These are phyloP conservation scores for Cardamine chenopodiifolia DNA, from an alignment of 345 rosid species.

Conservation along the genomic window DNA sequence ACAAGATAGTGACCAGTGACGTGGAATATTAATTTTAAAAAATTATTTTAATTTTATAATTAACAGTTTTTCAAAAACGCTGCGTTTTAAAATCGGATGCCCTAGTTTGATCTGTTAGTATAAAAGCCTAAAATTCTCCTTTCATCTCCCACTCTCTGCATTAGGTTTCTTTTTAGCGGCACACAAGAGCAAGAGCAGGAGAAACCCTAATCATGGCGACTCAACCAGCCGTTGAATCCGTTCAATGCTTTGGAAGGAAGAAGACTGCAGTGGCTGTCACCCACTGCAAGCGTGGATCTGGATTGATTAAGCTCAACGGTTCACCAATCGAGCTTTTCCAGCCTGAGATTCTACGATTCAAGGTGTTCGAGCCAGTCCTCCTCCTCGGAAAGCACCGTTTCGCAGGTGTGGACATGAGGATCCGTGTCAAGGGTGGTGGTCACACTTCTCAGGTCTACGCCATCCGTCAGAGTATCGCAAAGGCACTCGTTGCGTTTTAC, in stretches of 20 bases:
- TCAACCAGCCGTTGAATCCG: slow-evolving; percentile 45
- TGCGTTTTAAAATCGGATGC: slow-evolving; percentile 25
- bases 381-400: slow-evolving; percentile 81
- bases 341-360: slow-evolving; percentile 84
- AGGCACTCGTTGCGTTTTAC: slow-evolving; percentile 80
- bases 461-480: slow-evolving; percentile 87
- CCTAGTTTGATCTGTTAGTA: slow-evolving; percentile 21
- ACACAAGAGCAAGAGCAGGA: not conserved
- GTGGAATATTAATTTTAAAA: not conserved
- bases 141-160: slow-evolving; percentile 2
- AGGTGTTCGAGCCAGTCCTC: slow-evolving; percentile 73
- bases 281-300: slow-evolving; percentile 75
- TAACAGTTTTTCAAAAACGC: not conserved
- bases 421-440: slow-evolving; percentile 86
- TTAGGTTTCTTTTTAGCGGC: slow-evolving; percentile 37
- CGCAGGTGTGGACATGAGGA: slow-evolving; percentile 82
- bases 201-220: slow-evolving; percentile 37
- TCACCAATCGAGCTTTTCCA: slow-evolving; percentile 73
- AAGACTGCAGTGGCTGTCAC: slow-evolving; percentile 87
- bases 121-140: not conserved
- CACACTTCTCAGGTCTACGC: slow-evolving; percentile 94
- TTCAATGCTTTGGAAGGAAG: slow-evolving; percentile 83
- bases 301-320: slow-evolving; percentile 80
- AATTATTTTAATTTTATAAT: fast-evolving
- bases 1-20: slow-evolving; percentile 4